Evolutionary conservation across 2,329 filamentous ascomycete genomes (phyloP).

Genomic region (Botrytis pseudocinerea): DNA sequence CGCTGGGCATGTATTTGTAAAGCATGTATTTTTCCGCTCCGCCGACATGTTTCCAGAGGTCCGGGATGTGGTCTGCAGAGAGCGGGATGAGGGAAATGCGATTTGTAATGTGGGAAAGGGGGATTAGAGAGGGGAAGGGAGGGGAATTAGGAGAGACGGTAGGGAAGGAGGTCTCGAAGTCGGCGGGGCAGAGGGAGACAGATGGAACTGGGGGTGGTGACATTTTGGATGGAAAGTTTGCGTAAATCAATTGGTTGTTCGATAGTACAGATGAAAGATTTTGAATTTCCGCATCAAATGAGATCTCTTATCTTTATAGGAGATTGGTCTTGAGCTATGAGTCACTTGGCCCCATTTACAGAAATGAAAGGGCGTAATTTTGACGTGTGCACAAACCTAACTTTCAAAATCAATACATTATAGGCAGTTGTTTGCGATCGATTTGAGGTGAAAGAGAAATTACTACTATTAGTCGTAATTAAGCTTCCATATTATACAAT

Average conservation of each 20-base stretch:
- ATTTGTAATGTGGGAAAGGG: conserved; percentile 23
- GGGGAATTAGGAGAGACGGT: neutral
- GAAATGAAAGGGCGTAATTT: neutral
- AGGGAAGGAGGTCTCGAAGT: conserved; percentile 6
- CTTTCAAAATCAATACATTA: neutral
- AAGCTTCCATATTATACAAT: conserved; percentile 23
- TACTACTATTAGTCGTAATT: conserved; percentile 5
- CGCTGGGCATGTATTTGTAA: conserved; percentile 47
- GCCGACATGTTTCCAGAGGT: conserved; percentile 32
- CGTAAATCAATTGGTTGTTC: neutral
- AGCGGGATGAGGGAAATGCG: conserved; percentile 32
- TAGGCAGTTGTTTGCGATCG: neutral
- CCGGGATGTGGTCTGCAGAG: conserved; percentile 25
- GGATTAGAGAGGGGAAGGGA: conserved; percentile 9
- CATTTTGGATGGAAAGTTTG: neutral
- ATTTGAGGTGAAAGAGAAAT: conserved; percentile 7
- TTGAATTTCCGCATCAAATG: neutral
- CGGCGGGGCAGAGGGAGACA: conserved; percentile 5
- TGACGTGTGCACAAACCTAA: neutral
- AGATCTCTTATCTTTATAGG: neutral
- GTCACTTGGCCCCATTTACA: neutral
- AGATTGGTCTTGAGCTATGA: neutral
- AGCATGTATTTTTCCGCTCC: conserved; percentile 35
- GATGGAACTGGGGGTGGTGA: neutral
- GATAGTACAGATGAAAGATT: neutral